phyloP scores from a whole-genome alignment of 1,284 basidiomycete species.

The Cutaneotrichosporon dermatis region DNA sequence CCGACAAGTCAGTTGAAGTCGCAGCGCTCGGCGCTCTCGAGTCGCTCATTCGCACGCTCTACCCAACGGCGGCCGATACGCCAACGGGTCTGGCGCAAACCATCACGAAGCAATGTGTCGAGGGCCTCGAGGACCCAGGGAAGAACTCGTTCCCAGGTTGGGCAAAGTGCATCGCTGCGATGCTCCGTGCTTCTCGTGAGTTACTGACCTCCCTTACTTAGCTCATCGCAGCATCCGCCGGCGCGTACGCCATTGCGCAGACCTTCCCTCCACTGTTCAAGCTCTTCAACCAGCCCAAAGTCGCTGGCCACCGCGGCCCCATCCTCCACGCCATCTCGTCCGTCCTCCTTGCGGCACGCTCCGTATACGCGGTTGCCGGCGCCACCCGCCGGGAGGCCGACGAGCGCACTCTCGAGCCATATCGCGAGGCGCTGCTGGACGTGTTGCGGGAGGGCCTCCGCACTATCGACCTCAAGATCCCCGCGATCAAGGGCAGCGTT shows the following conservation, averaged over 20 bases:
- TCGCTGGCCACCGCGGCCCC: slow-evolving; percentile 67
- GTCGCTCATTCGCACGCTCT: slow-evolving; percentile 67
- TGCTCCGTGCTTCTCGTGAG: slow-evolving; percentile 71
- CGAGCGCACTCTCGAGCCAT: slow-evolving; percentile 56
- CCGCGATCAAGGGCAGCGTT: slow-evolving; percentile 58
- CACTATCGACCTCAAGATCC: slow-evolving; percentile 54
- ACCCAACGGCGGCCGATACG: slow-evolving; percentile 49
- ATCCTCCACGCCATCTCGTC: slow-evolving; percentile 59
- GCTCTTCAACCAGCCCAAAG: slow-evolving; percentile 71
- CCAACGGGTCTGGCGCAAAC: slow-evolving; percentile 62
- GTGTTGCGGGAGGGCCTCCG: slow-evolving; percentile 40
- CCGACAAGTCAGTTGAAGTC: slow-evolving; percentile 67
- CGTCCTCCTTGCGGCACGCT: slow-evolving; percentile 43
- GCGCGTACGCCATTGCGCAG: slow-evolving; percentile 62
- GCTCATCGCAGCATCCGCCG: slow-evolving; percentile 59
- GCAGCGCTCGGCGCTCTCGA: slow-evolving; percentile 67
- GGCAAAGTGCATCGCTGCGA: slow-evolving; percentile 69
- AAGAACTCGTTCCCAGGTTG: slow-evolving; percentile 83
- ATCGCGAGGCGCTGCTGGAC: slow-evolving; percentile 65
- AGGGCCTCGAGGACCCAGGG: slow-evolving; percentile 77
- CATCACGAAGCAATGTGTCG: slow-evolving; percentile 72
- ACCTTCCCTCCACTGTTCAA: slow-evolving; percentile 67
- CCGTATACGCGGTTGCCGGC: slow-evolving; percentile 33
- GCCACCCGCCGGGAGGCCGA: slow-evolving; percentile 30
- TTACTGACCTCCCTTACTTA: slow-evolving; percentile 15